Base-by-base conservation (phyloP, 2,329 filamentous ascomycete genomes). In the Aureobasidium sp. region DNA sequence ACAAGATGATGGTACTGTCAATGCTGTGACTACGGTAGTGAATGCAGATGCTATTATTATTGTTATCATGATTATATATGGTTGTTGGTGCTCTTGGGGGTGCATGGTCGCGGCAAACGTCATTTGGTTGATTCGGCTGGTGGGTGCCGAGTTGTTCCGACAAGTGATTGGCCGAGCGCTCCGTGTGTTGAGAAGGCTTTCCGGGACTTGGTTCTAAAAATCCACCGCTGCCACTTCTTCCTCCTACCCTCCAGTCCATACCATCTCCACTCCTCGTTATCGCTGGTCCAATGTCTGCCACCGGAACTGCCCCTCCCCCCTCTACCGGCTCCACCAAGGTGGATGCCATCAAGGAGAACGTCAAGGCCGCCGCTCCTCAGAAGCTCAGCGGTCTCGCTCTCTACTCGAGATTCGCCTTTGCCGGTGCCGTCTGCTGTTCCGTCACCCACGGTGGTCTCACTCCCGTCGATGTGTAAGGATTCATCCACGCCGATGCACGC, bases 401-500 rank as follows among this genome's bases (percentile, higher is more conserved):
- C 66, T 97, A 97, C 85, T 88, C 88, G 66, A 84, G 89, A 75
- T 96, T 96, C 79, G 91, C 93, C 76, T 86, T 98, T 67, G 90
- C 93, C 67, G 93, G 93, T 77, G 93, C 93, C 66, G 78, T 97
- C 79, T 96, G 93, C 85, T 98, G 93, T 77, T 93, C 90, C 66
- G 78, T 97, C 77, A 98, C 93, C 70, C 93, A 98, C 83, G 93
- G 91, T 74, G 86, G 81, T 69, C 84, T 97, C 67, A 98, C 93
- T 64, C 93, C 93, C 70, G 90, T 98, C 74, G 93, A 98, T 87
- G 93, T 98, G 91, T 97, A 93, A 75, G 91, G 88, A 16, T n/a
- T n/a, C 4, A 12, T 5, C 16, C 44, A 17, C 24, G 21, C 6
- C 12, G 25, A 12, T 21, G 50, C 55, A 32, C 38, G 21, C 34